Evolutionary conservation across 2,329 filamentous ascomycete genomes (phyloP).

Genomic region (Aureobasidium subglaciale): DNA sequence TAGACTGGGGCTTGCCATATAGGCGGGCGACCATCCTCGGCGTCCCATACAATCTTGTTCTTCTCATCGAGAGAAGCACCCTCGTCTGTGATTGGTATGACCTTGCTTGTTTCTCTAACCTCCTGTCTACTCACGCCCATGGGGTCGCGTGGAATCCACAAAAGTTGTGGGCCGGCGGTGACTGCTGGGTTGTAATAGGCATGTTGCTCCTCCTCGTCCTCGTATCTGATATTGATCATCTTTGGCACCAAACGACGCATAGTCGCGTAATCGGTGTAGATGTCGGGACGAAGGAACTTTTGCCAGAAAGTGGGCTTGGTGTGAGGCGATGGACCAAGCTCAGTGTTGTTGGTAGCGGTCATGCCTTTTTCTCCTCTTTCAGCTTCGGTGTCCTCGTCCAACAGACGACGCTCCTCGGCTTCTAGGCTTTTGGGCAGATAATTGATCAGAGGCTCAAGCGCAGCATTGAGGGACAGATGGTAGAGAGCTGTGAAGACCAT

Average conservation of each 20-base stretch:
- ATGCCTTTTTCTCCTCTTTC: conserved; percentile 27
- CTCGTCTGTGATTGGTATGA: conserved; percentile 75
- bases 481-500: conserved; percentile 69
- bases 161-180: conserved; percentile 52
- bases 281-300: conserved; percentile 71
- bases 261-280: conserved; percentile 64
- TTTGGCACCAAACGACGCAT: conserved; percentile 64
- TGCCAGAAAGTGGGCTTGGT: conserved; percentile 48
- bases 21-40: conserved; percentile 49
- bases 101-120: conserved; percentile 64
- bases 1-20: conserved; percentile 46
- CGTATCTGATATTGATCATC: conserved; percentile 52
- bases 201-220: conserved; percentile 53
- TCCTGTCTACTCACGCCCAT: conserved; percentile 72
- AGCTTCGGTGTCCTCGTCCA: conserved; percentile 26
- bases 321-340: conserved; percentile 29
- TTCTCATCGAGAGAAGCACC: conserved; percentile 65
- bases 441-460: conserved; percentile 67
- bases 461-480: conserved; percentile 65
- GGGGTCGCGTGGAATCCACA: conserved; percentile 80
- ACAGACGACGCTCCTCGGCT: conserved; percentile 31
- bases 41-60: conserved; percentile 56
- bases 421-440: conserved; percentile 56
- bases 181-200: conserved; percentile 72
- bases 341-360: conserved; percentile 28